Evolutionary conservation across 192 early-diverging fungal species (phyloP).

Genomic region (Jimgerdemannia lactiflua): DNA sequence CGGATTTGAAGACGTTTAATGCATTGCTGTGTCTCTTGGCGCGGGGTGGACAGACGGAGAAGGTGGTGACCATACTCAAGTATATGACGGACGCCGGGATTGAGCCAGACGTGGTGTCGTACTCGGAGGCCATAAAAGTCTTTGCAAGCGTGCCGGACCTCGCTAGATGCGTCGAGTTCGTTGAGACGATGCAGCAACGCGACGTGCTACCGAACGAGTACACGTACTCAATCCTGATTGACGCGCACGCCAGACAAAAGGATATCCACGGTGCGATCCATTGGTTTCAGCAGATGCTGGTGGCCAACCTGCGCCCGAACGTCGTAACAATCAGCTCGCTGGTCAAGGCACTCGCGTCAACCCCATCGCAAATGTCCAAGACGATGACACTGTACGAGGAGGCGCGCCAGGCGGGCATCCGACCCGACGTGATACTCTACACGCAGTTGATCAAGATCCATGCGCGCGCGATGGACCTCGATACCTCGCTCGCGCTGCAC

Average conservation of each 20-base stretch:
- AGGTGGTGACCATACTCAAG: slow-evolving; percentile 6
- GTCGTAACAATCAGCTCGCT: slow-evolving; percentile 16
- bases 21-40: slow-evolving; percentile 24
- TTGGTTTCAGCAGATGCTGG: slow-evolving; percentile 31
- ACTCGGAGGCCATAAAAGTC: slow-evolving; percentile 23
- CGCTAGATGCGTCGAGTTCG: slow-evolving; percentile 11
- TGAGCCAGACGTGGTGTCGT: slow-evolving; percentile 25
- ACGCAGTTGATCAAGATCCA: slow-evolving; percentile 26
- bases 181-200: slow-evolving; percentile 17
- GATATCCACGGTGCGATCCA: slow-evolving; percentile 17
- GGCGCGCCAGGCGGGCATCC: slow-evolving; percentile 19
- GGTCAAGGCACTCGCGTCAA: slow-evolving; percentile 11
- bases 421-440: slow-evolving; percentile 28
- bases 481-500: slow-evolving; percentile 17
- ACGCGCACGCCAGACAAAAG: slow-evolving; percentile 8
- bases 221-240: slow-evolving; percentile 27
- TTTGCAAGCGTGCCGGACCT: neutral
- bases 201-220: slow-evolving; percentile 24
- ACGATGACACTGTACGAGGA: slow-evolving; percentile 16
- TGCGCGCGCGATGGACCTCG: slow-evolving; percentile 10
- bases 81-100: slow-evolving; percentile 14
- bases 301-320: slow-evolving; percentile 16
- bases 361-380: neutral
- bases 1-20: slow-evolving; percentile 16
- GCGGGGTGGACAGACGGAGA: slow-evolving; percentile 13